phyloP scores from a whole-genome alignment of 23 red algal species.

The Chondrus crispus region DNA sequence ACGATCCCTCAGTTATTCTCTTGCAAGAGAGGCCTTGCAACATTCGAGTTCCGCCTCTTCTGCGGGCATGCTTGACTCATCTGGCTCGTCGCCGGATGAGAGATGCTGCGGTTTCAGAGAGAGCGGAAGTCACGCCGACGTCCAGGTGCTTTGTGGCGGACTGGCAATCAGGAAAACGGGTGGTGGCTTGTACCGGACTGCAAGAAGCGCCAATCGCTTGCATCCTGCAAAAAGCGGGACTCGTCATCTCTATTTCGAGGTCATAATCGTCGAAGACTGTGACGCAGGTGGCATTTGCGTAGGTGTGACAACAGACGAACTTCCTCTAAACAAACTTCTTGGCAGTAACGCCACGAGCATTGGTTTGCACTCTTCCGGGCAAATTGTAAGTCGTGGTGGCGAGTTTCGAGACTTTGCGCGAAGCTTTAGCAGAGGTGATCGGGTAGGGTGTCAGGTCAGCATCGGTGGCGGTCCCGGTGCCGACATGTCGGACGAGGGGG shows the following conservation, averaged over 20 bases:
- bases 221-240: neutral
- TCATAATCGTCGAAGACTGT: constrained; percentile 16
- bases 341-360: neutral
- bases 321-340: neutral
- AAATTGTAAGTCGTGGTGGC: neutral
- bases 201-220: neutral
- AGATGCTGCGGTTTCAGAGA: neutral
- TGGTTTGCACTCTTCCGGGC: constrained; percentile 20
- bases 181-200: neutral
- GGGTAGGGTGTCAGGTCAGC: neutral
- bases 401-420: neutral
- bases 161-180: constrained; percentile 7
- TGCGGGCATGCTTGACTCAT: neutral
- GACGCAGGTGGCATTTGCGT: constrained; percentile 21
- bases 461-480: neutral
- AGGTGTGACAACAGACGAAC: neutral
- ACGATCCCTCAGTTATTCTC: no score
- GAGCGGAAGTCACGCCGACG: neutral
- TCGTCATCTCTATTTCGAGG: constrained; percentile 43
- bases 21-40: no score
- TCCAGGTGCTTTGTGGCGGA: neutral
- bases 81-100: no score
- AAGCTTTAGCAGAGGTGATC: neutral
- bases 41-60: no score
- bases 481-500: neutral